These are phyloP conservation scores for Ophiocordyceps unilateralis DNA, from an alignment of 2,329 filamentous ascomycete genomes.

Conservation along the genomic window DNA sequence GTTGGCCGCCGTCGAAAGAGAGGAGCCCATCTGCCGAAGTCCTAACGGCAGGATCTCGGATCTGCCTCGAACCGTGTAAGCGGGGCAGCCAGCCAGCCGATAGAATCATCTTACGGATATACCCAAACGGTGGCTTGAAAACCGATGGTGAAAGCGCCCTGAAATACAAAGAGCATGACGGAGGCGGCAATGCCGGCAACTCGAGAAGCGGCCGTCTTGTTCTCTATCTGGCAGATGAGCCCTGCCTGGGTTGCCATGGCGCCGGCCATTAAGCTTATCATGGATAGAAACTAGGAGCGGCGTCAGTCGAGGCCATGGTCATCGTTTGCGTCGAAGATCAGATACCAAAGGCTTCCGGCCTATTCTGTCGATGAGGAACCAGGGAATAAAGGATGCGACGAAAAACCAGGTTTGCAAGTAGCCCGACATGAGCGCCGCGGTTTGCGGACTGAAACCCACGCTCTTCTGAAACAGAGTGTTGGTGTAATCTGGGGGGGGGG, in stretches of 20 bases:
- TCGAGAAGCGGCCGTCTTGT: constrained; percentile 13
- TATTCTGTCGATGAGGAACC: constrained; percentile 27
- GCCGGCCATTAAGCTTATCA: constrained; percentile 21
- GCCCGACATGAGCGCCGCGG: constrained; percentile 33
- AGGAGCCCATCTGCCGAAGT: constrained; percentile 14
- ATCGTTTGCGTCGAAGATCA: background rate
- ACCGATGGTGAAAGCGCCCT: constrained; percentile 21
- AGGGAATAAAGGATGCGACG: constrained; percentile 23
- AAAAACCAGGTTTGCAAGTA: constrained; percentile 31
- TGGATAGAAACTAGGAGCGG: constrained; percentile 15
- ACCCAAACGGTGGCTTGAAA: constrained; percentile 19
- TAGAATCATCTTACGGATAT: constrained; percentile 8
- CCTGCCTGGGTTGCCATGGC: constrained; percentile 23
- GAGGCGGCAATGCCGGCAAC: constrained; percentile 20
- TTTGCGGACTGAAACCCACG: constrained; percentile 21
- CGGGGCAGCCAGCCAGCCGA: background rate
- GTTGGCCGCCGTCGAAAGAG: constrained; percentile 15
- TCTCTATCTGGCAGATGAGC: constrained; percentile 21
- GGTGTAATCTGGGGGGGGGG: constrained; percentile 18
- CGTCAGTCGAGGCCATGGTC: background rate
- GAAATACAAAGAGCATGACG: constrained; percentile 23
- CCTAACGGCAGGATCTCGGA: constrained; percentile 15
- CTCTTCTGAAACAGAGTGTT: constrained; percentile 27
- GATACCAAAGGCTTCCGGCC: constrained; percentile 24
- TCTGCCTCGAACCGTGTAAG: constrained; percentile 3